Percentiles rank a stretch among this genome's conserved stretches.
Evolutionary conservation across 2,329 filamentous ascomycete genomes (phyloP).

Genomic region (Aureobasidium melanogenum): DNA sequence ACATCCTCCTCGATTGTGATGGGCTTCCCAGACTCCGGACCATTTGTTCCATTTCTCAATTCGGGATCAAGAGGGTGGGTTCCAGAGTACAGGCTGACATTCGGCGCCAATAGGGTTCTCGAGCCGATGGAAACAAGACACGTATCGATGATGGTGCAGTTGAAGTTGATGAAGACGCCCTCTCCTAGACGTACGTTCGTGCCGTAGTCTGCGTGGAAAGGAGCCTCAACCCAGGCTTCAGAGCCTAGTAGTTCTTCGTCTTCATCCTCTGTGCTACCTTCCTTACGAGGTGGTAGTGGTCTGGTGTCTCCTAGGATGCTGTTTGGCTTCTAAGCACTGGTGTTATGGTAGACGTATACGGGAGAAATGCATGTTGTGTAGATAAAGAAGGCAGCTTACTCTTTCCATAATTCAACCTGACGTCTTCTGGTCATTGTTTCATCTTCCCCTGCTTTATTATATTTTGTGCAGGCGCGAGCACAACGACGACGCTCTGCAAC

Average conservation of each 20-base stretch:
- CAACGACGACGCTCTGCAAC: slow-evolving; percentile 55
- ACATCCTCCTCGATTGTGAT: slow-evolving; percentile 74
- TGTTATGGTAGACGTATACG: not conserved
- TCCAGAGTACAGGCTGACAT: slow-evolving; percentile 65
- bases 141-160: slow-evolving; percentile 69
- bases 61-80: slow-evolving; percentile 70
- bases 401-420: slow-evolving; percentile 59
- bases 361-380: not conserved
- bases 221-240: slow-evolving; percentile 61
- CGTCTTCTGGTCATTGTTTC: slow-evolving; percentile 49
- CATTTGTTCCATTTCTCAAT: slow-evolving; percentile 62
- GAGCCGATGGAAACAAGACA: slow-evolving; percentile 65
- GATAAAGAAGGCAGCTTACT: slow-evolving; percentile 43
- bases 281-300: slow-evolving; percentile 49
- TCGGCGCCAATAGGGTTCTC: slow-evolving; percentile 69
- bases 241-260: slow-evolving; percentile 57
- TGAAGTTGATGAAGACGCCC: slow-evolving; percentile 67
- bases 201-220: slow-evolving; percentile 68
- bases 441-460: slow-evolving; percentile 49
- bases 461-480: slow-evolving; percentile 50
- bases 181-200: slow-evolving; percentile 62
- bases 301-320: slow-evolving; percentile 56
- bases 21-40: slow-evolving; percentile 65
- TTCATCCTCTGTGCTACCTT: slow-evolving; percentile 46
- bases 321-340: not conserved